Base-by-base conservation (phyloP, 352 stramenopile species). In the Globisporangium radiosum region DNA sequence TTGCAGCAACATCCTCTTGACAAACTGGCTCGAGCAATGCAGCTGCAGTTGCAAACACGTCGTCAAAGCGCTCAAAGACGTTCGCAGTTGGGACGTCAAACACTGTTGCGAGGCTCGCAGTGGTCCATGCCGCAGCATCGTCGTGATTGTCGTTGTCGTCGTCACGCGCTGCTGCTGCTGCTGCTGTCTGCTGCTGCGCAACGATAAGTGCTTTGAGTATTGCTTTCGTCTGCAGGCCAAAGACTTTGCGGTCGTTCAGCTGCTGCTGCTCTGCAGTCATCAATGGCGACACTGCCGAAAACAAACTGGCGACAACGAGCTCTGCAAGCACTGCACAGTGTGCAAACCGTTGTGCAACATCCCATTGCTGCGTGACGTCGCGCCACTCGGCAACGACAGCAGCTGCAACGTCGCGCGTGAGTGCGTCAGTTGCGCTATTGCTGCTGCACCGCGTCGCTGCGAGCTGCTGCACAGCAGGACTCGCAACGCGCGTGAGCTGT, bases 151-250 rank as follows among this genome's bases (percentile, higher is more conserved):
- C 45, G n/a, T 6, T 5, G n/a, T 7, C 8, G n/a, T n/a, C 7
- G 40, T 13, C 60, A 19, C 11, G 60, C 54, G 25, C 61, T 60
- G 14, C 36, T n/a, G 14, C 13, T 54, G 50, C 39, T 47, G 14
- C 13, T 54, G 50, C 39, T 47, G 6, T 2, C 3, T 55, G 37
- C 53, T 75, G 33, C 11, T 58, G 36, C 66, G 11, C 40, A 44
- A 44, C 7, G 7, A 13, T 3, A 33, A 71, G 60, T 42, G 57
- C 64, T 40, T 63, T 58, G 60, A 72, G 78, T 36, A 86, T 62
- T 7, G 78, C 76, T 42, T 89, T 89, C 11, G 78, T 62, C 13
- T 70, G 69, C 17, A 87, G 65, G 7, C 78, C 82, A 63, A 92
- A 88, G 47, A 63, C 59, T 42, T 48, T 40, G 15, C 50, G 40